Evolutionary conservation across 306 rosid genomes (phyloP).

Genomic region (Pyrus communis): DNA sequence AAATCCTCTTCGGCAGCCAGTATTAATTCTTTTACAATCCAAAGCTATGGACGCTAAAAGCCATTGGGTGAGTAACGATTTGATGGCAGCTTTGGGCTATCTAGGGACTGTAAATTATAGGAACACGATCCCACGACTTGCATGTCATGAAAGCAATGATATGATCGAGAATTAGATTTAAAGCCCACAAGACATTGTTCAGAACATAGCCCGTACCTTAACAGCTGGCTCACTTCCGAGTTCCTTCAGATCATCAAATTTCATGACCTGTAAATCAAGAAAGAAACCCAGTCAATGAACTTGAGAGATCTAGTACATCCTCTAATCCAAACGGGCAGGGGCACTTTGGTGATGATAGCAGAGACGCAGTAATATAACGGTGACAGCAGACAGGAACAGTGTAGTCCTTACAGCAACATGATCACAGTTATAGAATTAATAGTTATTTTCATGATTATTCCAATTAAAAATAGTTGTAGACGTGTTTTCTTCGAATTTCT

Average conservation of each 20-base stretch:
- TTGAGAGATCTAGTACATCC: background rate
- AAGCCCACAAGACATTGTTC: background rate
- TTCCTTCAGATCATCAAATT: constrained; percentile 94
- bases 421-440: background rate
- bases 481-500: background rate
- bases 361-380: background rate
- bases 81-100: background rate
- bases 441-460: background rate
- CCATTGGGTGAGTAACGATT: background rate
- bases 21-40: background rate
- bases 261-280: constrained; percentile 66
- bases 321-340: background rate
- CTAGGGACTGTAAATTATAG: background rate
- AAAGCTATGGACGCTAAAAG: background rate
- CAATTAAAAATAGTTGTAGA: background rate
- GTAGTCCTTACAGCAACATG: background rate
- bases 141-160: background rate
- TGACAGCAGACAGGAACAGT: background rate
- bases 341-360: background rate
- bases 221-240: constrained; percentile 83
- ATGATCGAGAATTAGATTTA: background rate
- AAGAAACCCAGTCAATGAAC: constrained; percentile 1
- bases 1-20: background rate
- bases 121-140: background rate
- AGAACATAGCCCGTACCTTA: constrained; percentile 46